phyloP scores from a whole-genome alignment of 75 land plant genomes.

The Selaginella moellendorffii region DNA sequence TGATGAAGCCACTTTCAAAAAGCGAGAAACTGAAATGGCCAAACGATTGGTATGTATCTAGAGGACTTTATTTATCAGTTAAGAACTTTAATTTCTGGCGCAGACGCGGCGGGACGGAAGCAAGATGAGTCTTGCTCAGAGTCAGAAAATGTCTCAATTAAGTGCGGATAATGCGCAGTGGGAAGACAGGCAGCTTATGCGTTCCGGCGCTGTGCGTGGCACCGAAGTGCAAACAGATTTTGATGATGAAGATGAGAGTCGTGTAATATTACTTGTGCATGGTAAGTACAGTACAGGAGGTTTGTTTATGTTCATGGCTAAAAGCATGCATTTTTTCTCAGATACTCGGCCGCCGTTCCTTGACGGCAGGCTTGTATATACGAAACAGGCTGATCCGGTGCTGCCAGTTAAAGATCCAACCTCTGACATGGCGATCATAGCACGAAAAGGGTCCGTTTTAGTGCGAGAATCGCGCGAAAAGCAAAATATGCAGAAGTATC shows the following conservation, averaged over 20 bases:
- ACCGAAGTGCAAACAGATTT: constrained; percentile 88
- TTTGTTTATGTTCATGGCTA: neutral
- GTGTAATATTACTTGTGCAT: constrained; percentile 93
- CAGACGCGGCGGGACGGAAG: constrained; percentile 86
- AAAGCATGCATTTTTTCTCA: too few relatives aligned
- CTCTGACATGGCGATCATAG: constrained; percentile 94
- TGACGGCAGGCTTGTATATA: constrained; percentile 84
- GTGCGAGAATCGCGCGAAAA: constrained; percentile 89
- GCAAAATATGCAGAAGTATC: constrained; percentile 76
- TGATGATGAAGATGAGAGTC: constrained; percentile 90
- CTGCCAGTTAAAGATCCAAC: constrained; percentile 96
- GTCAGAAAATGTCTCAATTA: constrained; percentile 87
- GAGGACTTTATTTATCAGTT: neutral
- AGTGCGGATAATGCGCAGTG: constrained; percentile 97
- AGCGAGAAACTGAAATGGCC: constrained; percentile 70
- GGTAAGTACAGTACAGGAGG: constrained; percentile 31
- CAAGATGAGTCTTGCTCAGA: constrained; percentile 85
- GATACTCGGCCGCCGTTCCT: constrained; percentile 97
- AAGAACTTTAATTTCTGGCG: neutral
- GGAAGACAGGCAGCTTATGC: constrained; percentile 87
- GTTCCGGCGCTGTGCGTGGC: constrained; percentile 93
- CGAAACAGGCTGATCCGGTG: constrained; percentile 91
- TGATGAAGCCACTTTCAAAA: constrained; percentile 68
- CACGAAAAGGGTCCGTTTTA: constrained; percentile 79
- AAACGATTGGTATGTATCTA: constrained; percentile 54